Percentiles rank a stretch among this genome's conserved stretches.
Evolutionary conservation across 2,329 filamentous ascomycete species (phyloP).

Genomic region (Botrytis galanthina): DNA sequence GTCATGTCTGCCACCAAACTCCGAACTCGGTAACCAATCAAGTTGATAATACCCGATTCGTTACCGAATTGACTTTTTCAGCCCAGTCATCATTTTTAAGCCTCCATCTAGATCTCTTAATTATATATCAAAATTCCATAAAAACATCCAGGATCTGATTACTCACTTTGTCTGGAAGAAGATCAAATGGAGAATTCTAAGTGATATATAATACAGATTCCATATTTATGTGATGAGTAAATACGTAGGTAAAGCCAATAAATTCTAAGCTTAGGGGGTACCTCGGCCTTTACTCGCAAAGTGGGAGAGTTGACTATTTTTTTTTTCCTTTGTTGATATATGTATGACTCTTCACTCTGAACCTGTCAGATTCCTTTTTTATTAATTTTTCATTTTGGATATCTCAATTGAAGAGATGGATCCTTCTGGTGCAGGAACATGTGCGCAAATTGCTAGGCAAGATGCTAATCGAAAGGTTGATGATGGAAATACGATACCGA

Average conservation of each 20-base stretch:
- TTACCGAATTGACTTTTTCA: background rate
- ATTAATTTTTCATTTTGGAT: no score
- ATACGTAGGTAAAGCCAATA: background rate
- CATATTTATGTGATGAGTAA: background rate
- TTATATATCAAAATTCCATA: background rate
- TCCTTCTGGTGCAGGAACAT: slow-evolving; percentile 7
- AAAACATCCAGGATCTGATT: no score
- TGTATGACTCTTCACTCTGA: background rate
- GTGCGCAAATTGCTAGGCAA: background rate
- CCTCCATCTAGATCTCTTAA: background rate
- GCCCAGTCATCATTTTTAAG: background rate
- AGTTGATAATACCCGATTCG: background rate
- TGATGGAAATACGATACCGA: background rate
- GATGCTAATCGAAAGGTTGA: background rate
- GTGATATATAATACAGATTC: background rate
- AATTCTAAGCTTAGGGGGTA: background rate
- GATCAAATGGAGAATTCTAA: background rate
- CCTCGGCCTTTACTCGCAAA: background rate
- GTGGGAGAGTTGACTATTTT: background rate
- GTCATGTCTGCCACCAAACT: background rate
- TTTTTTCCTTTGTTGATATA: background rate
- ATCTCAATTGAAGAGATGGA: background rate
- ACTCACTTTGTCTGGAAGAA: background rate
- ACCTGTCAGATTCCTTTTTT: background rate
- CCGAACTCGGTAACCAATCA: background rate